A percentile compares a stretch with the other conserved stretches of the same genome.
Evolutionary conservation across 2,329 filamentous ascomycete species (phyloP).

Genomic region (Xylariaceae sp.): DNA sequence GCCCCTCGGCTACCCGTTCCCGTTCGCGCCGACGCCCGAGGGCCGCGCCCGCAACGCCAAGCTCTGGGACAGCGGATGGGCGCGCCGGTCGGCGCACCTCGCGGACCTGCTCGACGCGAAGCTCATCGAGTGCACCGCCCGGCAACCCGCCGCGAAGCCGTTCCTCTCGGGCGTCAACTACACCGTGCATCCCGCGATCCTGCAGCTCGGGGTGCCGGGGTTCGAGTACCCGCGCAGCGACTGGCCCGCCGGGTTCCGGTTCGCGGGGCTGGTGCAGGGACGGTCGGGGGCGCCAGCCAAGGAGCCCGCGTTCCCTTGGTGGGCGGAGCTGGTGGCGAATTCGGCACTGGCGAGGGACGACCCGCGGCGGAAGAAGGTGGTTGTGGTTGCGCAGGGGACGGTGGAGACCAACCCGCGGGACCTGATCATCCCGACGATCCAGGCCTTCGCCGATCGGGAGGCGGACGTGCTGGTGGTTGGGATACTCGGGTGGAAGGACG

Average conservation of each 20-base stretch:
- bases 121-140: slow-evolving; percentile 36
- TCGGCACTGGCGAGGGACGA: slow-evolving; percentile 13
- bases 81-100: slow-evolving; percentile 25
- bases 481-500: slow-evolving; percentile 41
- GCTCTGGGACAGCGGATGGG: slow-evolving; percentile 40
- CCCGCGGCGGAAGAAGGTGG: slow-evolving; percentile 33
- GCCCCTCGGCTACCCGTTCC: slow-evolving; percentile 37
- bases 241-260: slow-evolving; percentile 39
- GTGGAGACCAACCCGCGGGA: slow-evolving; percentile 43
- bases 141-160: slow-evolving; percentile 16
- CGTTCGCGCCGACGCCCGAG: slow-evolving; percentile 35
- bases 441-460: slow-evolving; percentile 31
- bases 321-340: slow-evolving; percentile 38
- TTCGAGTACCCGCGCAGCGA: slow-evolving; percentile 44
- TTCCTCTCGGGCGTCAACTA: slow-evolving; percentile 43
- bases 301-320: slow-evolving; percentile 38
- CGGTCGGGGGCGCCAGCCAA: slow-evolving; percentile 11
- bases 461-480: slow-evolving; percentile 38
- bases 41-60: slow-evolving; percentile 30
- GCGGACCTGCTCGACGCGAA: slow-evolving; percentile 33
- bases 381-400: slow-evolving; percentile 45
- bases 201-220: slow-evolving; percentile 42
- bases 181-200: slow-evolving; percentile 37
- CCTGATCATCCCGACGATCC: slow-evolving; percentile 43
- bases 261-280: slow-evolving; percentile 41